These are phyloP conservation scores for Gymnopilus junonius DNA, from an alignment of 768 basidiomycete genomes.

Conservation along the genomic window DNA sequence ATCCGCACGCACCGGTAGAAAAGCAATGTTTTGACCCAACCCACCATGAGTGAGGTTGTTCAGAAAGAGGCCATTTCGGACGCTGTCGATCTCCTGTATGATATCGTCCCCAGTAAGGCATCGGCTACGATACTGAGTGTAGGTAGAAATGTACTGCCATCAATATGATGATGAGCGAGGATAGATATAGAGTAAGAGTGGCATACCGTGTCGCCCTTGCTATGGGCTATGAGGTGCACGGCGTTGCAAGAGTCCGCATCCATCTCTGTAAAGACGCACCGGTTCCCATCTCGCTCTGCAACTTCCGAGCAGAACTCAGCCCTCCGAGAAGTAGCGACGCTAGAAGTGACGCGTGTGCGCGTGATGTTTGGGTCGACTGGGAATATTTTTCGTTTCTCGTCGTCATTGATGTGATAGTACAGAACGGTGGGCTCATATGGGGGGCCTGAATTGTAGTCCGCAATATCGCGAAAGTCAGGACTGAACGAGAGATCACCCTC, in stretches of 20 bases:
- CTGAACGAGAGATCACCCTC: conserved; percentile 19
- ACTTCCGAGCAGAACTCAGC: conserved; percentile 13
- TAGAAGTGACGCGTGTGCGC: conserved; percentile 19
- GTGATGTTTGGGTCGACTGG: conserved; percentile 16
- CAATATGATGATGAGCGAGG: conserved; percentile 8
- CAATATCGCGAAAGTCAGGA: conserved; percentile 9
- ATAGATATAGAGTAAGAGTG: conserved; percentile 9
- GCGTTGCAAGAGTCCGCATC: conserved; percentile 12
- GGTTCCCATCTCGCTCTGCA: conserved; percentile 17
- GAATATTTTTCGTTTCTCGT: conserved; percentile 23
- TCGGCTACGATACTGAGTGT: conserved; percentile 16
- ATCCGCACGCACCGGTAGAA: conserved; percentile 17
- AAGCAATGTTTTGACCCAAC: conserved; percentile 16
- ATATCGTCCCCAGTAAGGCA: conserved; percentile 11
- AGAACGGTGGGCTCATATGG: conserved; percentile 14
- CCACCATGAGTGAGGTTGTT: conserved; percentile 8
- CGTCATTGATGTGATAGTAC: conserved; percentile 21
- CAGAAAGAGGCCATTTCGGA: no score
- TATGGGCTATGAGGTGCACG: conserved; percentile 23
- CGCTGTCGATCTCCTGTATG: no score
- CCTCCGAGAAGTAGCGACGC: conserved; percentile 13
- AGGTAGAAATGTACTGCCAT: conserved; percentile 21
- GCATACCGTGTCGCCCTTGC: conserved; percentile 22
- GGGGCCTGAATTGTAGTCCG: conserved; percentile 17
- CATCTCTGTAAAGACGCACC: conserved; percentile 14